Base-by-base conservation (phyloP, 352 stramenopile species). In the Ophiocytium majus region DNA sequence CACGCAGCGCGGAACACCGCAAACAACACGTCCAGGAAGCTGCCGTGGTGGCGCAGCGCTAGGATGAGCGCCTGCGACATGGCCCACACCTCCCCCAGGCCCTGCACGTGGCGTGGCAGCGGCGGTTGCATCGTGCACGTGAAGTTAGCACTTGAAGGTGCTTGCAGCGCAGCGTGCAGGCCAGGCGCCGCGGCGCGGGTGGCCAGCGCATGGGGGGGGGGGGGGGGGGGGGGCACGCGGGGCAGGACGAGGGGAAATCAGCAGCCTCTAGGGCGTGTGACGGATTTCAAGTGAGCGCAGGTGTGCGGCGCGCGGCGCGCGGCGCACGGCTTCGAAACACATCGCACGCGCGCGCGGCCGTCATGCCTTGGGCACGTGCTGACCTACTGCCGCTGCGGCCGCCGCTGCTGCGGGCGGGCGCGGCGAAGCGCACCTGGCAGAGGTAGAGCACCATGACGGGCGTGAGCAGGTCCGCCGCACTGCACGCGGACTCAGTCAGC, bases 401-500 rank as follows among this genome's bases (percentile, higher is more conserved):
- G n/a, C n/a, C n/a, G n/a, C n/a, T n/a, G n/a, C n/a, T n/a, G n/a
- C n/a, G n/a, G n/a, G n/a, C n/a, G n/a, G n/a, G n/a, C n/a, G n/a
- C n/a, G n/a, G n/a, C n/a, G n/a, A n/a, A n/a, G n/a, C 32, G 5
- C 14, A 78, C 66, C 35, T 78, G 66, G 66, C 76, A 83, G 19
- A 14, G 36, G 74, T 86, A 86, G n/a, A 86, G 76, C 31, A 74
- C 83, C n/a, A 86, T 84, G 9, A 83, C 66, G 17, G 83, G 28
- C n/a, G 76, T 80, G 28, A 10, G 43, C 63, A 76, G 79, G 33
- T 83, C 49, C 35, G 5, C 49, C 0, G 43, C 28, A 32, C 5
- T 63, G 49, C 82, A 85, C 36, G 17, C 5, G 1, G 28, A 1
- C 32, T 1, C 32, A 32, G 36, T 50, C 0, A 83, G 19, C 35